These are phyloP conservation scores for Mycena capillaripes DNA, from an alignment of 768 basidiomycete species.

Conservation along the genomic window DNA sequence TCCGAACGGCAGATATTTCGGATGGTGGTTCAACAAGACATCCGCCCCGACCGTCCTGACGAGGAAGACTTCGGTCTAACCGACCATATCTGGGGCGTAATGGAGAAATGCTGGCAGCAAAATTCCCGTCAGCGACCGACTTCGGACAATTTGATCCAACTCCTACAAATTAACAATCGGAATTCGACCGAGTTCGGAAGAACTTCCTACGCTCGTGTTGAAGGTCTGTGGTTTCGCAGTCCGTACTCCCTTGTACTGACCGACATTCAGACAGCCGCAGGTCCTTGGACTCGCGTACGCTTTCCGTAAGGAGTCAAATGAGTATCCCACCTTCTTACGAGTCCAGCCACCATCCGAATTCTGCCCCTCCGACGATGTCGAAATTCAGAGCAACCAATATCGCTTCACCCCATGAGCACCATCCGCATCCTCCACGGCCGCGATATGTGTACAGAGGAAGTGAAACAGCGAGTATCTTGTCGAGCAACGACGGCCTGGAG, in stretches of 20 bases:
- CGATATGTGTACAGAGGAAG: neutral
- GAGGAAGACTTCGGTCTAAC: constrained; percentile 37
- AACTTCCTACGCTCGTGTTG: neutral
- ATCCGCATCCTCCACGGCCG: neutral
- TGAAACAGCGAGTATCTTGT: constrained; percentile 3
- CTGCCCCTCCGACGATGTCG: constrained; percentile 15
- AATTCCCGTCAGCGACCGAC: constrained; percentile 41
- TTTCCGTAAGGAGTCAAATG: constrained; percentile 13
- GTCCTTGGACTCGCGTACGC: neutral
- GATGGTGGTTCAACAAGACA: constrained; percentile 40
- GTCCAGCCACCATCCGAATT: neutral
- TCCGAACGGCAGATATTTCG: constrained; percentile 43
- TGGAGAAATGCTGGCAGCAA: constrained; percentile 43
- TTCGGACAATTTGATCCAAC: constrained; percentile 39
- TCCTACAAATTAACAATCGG: constrained; percentile 21
- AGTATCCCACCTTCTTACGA: constrained; percentile 34
- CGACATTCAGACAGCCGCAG: neutral
- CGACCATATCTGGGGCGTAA: constrained; percentile 41
- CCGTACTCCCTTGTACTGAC: neutral
- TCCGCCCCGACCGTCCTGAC: constrained; percentile 45
- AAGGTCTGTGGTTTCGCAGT: neutral
- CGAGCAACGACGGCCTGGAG: constrained; percentile 15
- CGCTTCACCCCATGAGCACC: neutral
- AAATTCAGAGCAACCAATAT: neutral
- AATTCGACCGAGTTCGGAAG: neutral